Base-by-base conservation (phyloP, 148 eudicot genomes). In the Spergularia bocconei region DNA sequence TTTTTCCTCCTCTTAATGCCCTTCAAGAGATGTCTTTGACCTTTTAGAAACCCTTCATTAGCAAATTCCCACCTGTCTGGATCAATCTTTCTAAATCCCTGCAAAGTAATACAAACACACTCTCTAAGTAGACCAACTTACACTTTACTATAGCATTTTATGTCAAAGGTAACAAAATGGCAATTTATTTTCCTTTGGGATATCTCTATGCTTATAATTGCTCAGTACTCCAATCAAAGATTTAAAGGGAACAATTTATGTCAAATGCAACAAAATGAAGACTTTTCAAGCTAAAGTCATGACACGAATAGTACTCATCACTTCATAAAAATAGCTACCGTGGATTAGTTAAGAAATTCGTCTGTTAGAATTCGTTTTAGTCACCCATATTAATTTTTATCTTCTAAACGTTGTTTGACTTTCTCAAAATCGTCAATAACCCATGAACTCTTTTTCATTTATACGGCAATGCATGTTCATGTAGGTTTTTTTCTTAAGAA, bases 61-160 rank as follows among this genome's bases (percentile, higher is more conserved):
- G 96, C 96, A 69, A 94, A 94, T 75, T 92, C 98, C 98, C 98
- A 94, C 73, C 77, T 90, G 15, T 89, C 97, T 16, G 93, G 87
- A 84, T 94, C 98, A 65, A 94, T 86, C 85, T 94, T 94, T 79
- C 91, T 86, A 63, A 94, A 94, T 6, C 98, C 98, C 98, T 94
- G 90, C 87, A 84, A 53, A 63, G 4, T 55, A 41, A 50, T 20
- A 0, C 25, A 51, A 52, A 33, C 11, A 52, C 41, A 57, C 52
- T 51, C 1, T 19, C 64, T 58, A 38, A 70, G 63, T 70, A 71
- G 17, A 14, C 6, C 51, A 17, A 58, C 29, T 6, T 38, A 6
- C 19, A 13, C 8, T 8, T 39, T 51, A 20, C 12, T 2, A 67
- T 0, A n/a, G 48, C 36, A 19, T 47, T 47, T 33, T 36, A 69